Evolutionary conservation across 805 yeast genomes (phyloP), one percentile per base, ranked within the genome.

Genomic region (Zygotorulaspora chibaensis): DNA sequence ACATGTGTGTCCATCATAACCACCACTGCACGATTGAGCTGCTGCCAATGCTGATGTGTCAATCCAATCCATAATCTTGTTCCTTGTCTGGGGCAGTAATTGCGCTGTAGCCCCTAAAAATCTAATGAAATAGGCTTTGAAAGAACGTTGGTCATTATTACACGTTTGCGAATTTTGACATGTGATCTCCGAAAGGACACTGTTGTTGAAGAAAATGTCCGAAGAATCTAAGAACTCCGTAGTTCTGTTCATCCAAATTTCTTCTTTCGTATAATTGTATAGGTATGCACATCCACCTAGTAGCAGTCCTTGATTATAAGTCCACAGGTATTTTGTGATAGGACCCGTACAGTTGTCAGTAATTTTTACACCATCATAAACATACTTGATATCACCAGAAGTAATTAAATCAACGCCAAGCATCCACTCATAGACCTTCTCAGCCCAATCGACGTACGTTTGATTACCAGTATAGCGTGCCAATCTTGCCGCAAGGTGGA

Each of bases 111-210:
- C 67, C 1, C 89, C 93, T 62, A 90, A 65, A 62, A 82, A 82
- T 46, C 96, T 72, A 1, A 88, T 62, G 55, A 87, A 75, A 56
- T 83, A 85, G 1, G 96, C 96, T 70, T 86, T 87, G 75, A 91
- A 90, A n/a, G 93, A 80, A 48, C 96, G 75, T 72, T 90, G 96
- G 71, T 90, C 97, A 45, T 79, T 83, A 66, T 87, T 79, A 72
- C 98, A 90, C 33, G 74, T 71, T 20, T 63, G 65, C 8, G 61
- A 62, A 1, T 69, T 54, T 71, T 87, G 95, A 66, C 97, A 90
- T 1, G 96, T 88, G 6, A 84, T 83, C 63, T 90, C 98, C 59
- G 74, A 85, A 79, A 87, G 74, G 40, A 87, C 69, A 36, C 69
- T 66, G 37, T 75, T 67, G 44, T 69, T 67, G 66, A 87, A 84